phyloP scores from a whole-genome alignment of 148 eudicot species.

The Selenicereus undatus region DNA sequence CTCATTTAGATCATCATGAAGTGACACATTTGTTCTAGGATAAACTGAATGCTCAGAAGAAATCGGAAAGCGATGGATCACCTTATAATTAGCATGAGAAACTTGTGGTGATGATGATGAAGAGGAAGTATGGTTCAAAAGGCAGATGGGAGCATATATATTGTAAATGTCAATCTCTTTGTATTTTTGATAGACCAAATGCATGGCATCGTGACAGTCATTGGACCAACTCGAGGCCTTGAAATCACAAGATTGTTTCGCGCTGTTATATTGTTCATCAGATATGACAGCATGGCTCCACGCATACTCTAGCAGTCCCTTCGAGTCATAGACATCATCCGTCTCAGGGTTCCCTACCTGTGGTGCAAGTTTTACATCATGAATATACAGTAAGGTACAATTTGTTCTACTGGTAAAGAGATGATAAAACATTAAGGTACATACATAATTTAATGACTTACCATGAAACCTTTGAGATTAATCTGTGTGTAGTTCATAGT shows the following conservation, averaged over 20 bases:
- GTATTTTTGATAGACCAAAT: slow-evolving; percentile 35
- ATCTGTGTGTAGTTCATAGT: slow-evolving; percentile 28
- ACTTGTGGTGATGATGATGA: background rate
- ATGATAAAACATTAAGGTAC: background rate
- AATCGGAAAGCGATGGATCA: background rate
- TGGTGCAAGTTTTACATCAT: background rate
- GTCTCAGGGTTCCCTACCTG: slow-evolving; percentile 78
- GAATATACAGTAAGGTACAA: background rate
- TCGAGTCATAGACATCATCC: slow-evolving; percentile 47
- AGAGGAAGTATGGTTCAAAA: slow-evolving; percentile 19
- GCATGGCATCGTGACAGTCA: slow-evolving; percentile 44
- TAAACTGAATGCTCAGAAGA: background rate
- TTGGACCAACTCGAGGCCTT: slow-evolving; percentile 33
- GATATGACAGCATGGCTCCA: slow-evolving; percentile 69
- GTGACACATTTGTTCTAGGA: no score
- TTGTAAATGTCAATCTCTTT: slow-evolving; percentile 62
- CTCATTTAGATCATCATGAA: no score
- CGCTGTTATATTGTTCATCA: slow-evolving; percentile 35
- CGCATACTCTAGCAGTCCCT: slow-evolving; percentile 59
- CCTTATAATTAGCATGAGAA: slow-evolving; percentile 17
- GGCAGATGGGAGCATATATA: slow-evolving; percentile 59
- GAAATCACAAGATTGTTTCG: slow-evolving; percentile 46
- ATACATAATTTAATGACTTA: slow-evolving; percentile 23
- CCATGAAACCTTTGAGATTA: slow-evolving; percentile 69
- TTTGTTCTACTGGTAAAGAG: no score